Percentiles rank a stretch among this genome's conserved stretches.
These are phyloP conservation scores for Tolypocladium guangdongense DNA, from an alignment of 2,329 filamentous ascomycete genomes.

Conservation along the genomic window DNA sequence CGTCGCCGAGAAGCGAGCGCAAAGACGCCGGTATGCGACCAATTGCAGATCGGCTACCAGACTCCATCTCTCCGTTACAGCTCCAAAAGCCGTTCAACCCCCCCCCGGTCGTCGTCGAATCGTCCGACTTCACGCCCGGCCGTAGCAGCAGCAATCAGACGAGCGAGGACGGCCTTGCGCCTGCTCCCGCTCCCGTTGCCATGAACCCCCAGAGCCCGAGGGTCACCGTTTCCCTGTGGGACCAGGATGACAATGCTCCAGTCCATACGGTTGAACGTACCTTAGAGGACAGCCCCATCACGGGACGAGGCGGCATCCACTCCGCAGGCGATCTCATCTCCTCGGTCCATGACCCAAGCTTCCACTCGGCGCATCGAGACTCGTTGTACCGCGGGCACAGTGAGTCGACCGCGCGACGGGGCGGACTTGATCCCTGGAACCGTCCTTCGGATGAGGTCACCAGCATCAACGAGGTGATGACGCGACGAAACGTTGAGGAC, in stretches of 20 bases:
- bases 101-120: conserved; percentile 15
- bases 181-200: conserved; percentile 21
- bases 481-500: conserved; percentile 29
- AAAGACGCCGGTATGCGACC: conserved; percentile 14
- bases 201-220: conserved; percentile 41
- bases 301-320: conserved; percentile 22
- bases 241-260: conserved; percentile 26
- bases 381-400: conserved; percentile 30
- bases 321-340: conserved; percentile 29
- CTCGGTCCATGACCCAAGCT: conserved; percentile 9
- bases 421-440: conserved; percentile 35
- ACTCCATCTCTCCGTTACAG: conserved; percentile 31
- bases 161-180: conserved; percentile 36
- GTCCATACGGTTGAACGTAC: conserved; percentile 28
- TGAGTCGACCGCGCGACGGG: conserved; percentile 26
- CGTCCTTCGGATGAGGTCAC: conserved; percentile 31
- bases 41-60: conserved; percentile 13
- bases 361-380: conserved; percentile 21
- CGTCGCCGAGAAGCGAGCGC: conserved; percentile 27
- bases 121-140: conserved; percentile 35
- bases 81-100: conserved; percentile 29
- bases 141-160: conserved; percentile 38
- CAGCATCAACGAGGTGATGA: conserved; percentile 38
- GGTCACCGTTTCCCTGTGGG: conserved; percentile 47
- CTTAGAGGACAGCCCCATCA: conserved; percentile 26